Evolutionary conservation across 2,329 filamentous ascomycete genomes (phyloP).

Genomic region (Lizonia empirigonia): DNA sequence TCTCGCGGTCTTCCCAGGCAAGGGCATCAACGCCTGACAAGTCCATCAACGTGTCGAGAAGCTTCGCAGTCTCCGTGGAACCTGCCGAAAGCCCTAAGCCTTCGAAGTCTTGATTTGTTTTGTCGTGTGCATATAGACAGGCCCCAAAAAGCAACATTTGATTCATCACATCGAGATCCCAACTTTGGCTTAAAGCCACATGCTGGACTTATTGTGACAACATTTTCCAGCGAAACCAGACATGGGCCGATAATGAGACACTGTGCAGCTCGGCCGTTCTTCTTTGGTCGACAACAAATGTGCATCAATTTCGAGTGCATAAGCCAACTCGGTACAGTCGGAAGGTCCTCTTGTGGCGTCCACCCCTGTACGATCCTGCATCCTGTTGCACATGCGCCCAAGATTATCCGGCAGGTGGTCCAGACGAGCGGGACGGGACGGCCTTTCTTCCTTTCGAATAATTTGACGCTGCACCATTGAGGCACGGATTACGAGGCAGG

Average conservation of each 20-base stretch:
- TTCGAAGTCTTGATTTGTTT: not conserved
- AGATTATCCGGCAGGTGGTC: conserved; percentile 22
- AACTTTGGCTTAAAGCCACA: not conserved
- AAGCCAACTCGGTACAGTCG: not conserved
- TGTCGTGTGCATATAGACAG: too few relatives aligned
- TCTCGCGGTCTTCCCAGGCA: conserved; percentile 17
- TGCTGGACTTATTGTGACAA: not conserved
- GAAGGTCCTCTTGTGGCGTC: conserved; percentile 1
- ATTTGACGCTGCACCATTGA: conserved; percentile 9
- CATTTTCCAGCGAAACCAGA: too few relatives aligned
- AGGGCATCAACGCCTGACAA: conserved; percentile 4
- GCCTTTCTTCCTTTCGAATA: not conserved
- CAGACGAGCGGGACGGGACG: conserved; percentile 8
- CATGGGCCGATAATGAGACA: too few relatives aligned
- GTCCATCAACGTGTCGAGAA: conserved; percentile 21
- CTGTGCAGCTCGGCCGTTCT: not conserved
- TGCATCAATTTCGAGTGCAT: not conserved
- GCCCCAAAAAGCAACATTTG: not conserved
- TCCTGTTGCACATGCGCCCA: conserved; percentile 13
- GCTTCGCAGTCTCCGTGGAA: conserved; percentile 21
- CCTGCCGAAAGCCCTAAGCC: conserved; percentile 4
- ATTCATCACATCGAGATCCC: not conserved
- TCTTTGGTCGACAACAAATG: not conserved
- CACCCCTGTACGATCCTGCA: conserved; percentile 12
- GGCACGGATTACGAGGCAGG: conserved; percentile 2